Evolutionary conservation across 148 eudicot genomes (phyloP).

Genomic region (Chenopodium quinoa): DNA sequence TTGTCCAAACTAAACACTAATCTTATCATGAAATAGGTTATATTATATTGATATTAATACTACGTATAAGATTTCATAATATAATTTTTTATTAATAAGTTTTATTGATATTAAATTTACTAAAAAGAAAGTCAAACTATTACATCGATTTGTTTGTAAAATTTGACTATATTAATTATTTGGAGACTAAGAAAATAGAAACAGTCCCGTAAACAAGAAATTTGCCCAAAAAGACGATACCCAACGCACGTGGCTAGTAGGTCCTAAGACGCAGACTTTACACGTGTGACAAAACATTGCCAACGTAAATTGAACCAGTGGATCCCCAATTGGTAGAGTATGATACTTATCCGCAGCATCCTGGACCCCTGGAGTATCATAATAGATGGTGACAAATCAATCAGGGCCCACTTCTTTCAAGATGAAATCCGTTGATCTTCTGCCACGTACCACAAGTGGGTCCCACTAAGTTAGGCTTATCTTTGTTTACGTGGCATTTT

Average conservation of each 20-base stretch:
- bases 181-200: too few species aligned
- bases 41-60: too few species aligned
- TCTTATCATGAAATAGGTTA: too few species aligned
- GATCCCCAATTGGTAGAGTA: neutral
- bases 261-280: neutral
- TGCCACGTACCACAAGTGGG: conserved; percentile 6
- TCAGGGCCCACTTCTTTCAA: neutral
- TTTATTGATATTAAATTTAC: too few species aligned
- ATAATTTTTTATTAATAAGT: too few species aligned
- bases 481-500: neutral
- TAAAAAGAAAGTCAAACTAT: too few species aligned
- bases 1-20: too few species aligned
- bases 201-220: too few species aligned
- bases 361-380: neutral
- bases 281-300: conserved; percentile 5
- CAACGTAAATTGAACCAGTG: neutral
- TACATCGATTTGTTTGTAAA: too few species aligned
- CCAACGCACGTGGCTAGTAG: neutral
- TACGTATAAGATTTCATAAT: too few species aligned
- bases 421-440: neutral
- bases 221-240: too few species aligned
- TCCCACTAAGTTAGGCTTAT: neutral
- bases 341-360: conserved; percentile 14
- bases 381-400: neutral
- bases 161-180: too few species aligned